phyloP scores from a whole-genome alignment of 2,329 filamentous ascomycete genomes.

The Penicillium janthinellum region DNA sequence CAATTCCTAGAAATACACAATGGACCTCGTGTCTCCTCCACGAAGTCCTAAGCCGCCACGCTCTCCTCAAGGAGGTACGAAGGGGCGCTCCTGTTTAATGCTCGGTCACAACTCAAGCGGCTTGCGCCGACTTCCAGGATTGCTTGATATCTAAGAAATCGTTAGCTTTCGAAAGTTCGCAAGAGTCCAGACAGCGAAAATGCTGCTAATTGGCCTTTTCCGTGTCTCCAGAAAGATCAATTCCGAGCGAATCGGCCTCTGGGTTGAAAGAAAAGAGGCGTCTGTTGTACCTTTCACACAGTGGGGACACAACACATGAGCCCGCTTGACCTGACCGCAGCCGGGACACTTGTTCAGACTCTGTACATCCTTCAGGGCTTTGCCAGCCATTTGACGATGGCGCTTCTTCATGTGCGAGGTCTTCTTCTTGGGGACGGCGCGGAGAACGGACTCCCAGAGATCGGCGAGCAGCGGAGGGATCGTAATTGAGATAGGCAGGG shows the following conservation, averaged over 20 bases:
- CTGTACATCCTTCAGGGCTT: constrained; percentile 88
- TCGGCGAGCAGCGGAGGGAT: constrained; percentile 72
- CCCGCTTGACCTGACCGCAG: constrained; percentile 84
- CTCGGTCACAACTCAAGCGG: constrained; percentile 27
- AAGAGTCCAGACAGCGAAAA: background rate
- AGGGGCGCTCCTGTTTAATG: constrained; percentile 1
- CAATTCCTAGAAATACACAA: constrained; percentile 30
- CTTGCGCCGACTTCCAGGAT: constrained; percentile 45
- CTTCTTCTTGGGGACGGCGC: constrained; percentile 97
- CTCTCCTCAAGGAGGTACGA: background rate
- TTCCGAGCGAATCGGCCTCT: background rate
- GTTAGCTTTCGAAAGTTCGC: constrained; percentile 3
- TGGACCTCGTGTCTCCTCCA: constrained; percentile 9
- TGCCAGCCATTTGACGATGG: constrained; percentile 91
- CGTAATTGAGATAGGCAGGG: constrained; percentile 60
- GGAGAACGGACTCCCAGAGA: constrained; percentile 90
- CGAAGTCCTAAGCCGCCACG: background rate
- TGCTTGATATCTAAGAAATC: constrained; percentile 46
- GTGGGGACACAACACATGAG: constrained; percentile 83
- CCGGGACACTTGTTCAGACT: constrained; percentile 84
- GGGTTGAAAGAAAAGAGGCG: background rate
- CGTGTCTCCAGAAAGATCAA: background rate
- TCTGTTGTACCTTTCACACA: constrained; percentile 73
- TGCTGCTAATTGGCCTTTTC: background rate
- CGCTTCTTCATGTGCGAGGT: constrained; percentile 95